Base-by-base conservation (phyloP, 2,329 filamentous ascomycete genomes). In the Phyllosticta paracitricarpa region DNA sequence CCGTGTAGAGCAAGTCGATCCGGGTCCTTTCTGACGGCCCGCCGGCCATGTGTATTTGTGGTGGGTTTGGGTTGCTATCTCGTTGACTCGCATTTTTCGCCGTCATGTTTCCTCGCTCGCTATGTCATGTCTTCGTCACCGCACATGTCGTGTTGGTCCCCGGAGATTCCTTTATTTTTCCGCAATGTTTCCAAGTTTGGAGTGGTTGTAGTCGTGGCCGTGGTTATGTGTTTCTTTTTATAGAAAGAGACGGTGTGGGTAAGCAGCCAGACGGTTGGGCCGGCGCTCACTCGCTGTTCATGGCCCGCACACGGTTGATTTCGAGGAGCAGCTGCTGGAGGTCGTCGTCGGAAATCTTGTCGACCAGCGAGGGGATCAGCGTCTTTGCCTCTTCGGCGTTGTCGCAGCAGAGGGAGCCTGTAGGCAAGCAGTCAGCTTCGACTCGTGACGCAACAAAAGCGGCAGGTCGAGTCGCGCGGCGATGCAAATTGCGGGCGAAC, bases 361-460 rank as follows among this genome's bases (percentile, higher is more conserved):
- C 87, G 68, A 86, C 82, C 57, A 99, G 75, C 67, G 83, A 96
- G 1, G 94, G 95, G 65, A 99, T 96, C 62, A 99, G 82, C 8
- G 91, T 96, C 78, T 96, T 97, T 63, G 94, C 94, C 77, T 99
- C 95, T 72, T 99, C 94, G 62, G 91, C 88, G 54, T 86, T 88
- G 69, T 96, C 92, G 72, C 92, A 96, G 75, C 91, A 96, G 51
- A 99, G 80, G 33, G 90, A 96, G 35, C 91, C 92, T 95, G 70
- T 25, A 62, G 68, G 67, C 51, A 22, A 22, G 19, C 58, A 25
- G 61, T 58, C 58, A 59, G 57, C 33, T 57, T 35, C n/a, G 33
- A 17, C 40, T n/a, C 40, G 40, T 48, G 14, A 48, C 14, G 40
- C 40, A 17, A 48, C 40, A 17, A 17, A 40, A n/a, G 40, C 40